Conservation (phyloP, 176 grass and related monocot species). For the Themeda triandra region DNA sequence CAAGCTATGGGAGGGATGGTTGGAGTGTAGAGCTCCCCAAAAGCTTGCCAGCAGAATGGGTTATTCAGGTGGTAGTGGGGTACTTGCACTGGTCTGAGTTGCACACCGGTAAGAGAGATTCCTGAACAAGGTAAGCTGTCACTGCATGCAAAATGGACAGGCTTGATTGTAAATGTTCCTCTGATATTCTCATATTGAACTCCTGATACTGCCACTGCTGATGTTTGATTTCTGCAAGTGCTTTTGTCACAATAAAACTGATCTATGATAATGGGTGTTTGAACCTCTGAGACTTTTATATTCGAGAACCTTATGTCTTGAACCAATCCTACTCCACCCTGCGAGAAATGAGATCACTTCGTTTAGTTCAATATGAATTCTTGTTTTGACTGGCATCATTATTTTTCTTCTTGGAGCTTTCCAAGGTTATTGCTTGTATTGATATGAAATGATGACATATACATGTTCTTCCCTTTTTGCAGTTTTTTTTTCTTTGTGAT, state of each 20-base stretch:
- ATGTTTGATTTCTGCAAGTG: slow-evolving; percentile 73
- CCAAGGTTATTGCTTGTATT: neutral
- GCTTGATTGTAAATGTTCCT: slow-evolving; percentile 83
- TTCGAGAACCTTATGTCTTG: slow-evolving; percentile 84
- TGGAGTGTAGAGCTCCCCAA: slow-evolving; percentile 75
- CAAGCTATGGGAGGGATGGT: slow-evolving; percentile 77
- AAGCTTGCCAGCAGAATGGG: slow-evolving; percentile 96
- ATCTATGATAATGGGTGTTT: slow-evolving; percentile 92
- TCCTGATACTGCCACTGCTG: slow-evolving; percentile 72
- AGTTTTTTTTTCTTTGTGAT: neutral
- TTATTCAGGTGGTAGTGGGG: slow-evolving; percentile 69
- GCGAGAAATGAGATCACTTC: slow-evolving; percentile 27
- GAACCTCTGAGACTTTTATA: slow-evolving; percentile 83
- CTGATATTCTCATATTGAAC: slow-evolving; percentile 88
- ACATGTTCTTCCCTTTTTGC: neutral
- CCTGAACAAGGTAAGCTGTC: slow-evolving; percentile 84
- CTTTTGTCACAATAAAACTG: slow-evolving; percentile 89
- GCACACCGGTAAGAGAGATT: slow-evolving; percentile 76
- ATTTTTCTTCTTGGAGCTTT: slow-evolving; percentile 3
- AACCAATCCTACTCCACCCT: slow-evolving; percentile 84
- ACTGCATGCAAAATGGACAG: slow-evolving; percentile 91
- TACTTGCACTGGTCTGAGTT: slow-evolving; percentile 67
- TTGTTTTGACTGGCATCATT: neutral
- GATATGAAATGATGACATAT: neutral
- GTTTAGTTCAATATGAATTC: slow-evolving; percentile 27